Percentiles rank a stretch among this genome's conserved stretches.
These are phyloP conservation scores for Leptoxyphium fumago DNA, from an alignment of 2,329 filamentous ascomycete species.

Conservation along the genomic window DNA sequence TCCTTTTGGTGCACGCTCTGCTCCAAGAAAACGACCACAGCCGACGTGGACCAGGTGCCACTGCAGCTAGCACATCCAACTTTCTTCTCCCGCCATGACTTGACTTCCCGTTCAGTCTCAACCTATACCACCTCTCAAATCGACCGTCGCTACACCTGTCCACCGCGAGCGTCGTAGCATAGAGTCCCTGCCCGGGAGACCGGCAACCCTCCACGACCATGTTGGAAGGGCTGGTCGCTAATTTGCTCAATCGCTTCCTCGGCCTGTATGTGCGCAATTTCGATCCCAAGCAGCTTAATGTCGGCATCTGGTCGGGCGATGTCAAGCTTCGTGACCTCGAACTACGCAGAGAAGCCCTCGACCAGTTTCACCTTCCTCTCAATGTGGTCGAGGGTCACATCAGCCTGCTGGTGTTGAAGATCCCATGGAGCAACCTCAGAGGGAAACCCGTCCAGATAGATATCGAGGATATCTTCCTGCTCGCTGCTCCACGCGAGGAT, in stretches of 20 bases:
- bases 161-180: too few species aligned
- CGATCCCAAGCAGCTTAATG: slow-evolving; percentile 91
- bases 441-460: slow-evolving; percentile 88
- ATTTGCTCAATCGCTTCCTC: slow-evolving; percentile 95
- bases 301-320: slow-evolving; percentile 97
- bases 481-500: slow-evolving; percentile 92
- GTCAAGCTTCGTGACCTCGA: slow-evolving; percentile 89
- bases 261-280: slow-evolving; percentile 99
- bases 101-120: neutral
- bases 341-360: slow-evolving; percentile 83
- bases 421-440: slow-evolving; percentile 93
- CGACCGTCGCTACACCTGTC: too few species aligned
- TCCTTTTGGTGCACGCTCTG: too few species aligned
- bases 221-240: slow-evolving; percentile 94
- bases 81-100: slow-evolving; percentile 1
- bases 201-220: slow-evolving; percentile 53
- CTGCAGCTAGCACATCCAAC: too few species aligned
- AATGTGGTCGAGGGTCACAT: slow-evolving; percentile 95
- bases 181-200: slow-evolving; percentile 54
- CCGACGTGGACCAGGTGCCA: too few species aligned
- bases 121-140: too few species aligned
- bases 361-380: slow-evolving; percentile 89
- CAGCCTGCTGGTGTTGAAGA: slow-evolving; percentile 77
- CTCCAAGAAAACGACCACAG: too few species aligned
- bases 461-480: slow-evolving; percentile 90